Conservation (phyloP, 495 filamentous ascomycete genomes). For the Parathielavia appendiculata region DNA sequence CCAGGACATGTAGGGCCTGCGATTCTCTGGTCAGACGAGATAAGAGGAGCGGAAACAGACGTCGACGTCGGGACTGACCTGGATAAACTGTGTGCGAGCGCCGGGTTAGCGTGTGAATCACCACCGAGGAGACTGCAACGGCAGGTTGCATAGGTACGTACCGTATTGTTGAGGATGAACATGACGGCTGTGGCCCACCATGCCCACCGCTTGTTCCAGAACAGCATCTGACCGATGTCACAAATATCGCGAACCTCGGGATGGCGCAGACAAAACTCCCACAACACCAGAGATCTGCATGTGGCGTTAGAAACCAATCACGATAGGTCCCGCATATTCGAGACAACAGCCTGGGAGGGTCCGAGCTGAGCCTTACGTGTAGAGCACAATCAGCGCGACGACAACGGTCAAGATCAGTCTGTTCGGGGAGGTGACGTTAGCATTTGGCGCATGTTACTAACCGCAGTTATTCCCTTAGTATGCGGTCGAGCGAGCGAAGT, state of each 20-base stretch:
- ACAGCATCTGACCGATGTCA: constrained; percentile 84
- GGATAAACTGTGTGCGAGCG: constrained; percentile 18
- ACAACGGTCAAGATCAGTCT: constrained; percentile 72
- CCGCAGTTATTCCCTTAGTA: constrained; percentile 1
- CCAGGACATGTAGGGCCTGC: constrained; percentile 72
- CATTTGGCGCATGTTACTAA: constrained; percentile 6
- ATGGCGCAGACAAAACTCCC: constrained; percentile 82
- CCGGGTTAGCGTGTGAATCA: constrained; percentile 6
- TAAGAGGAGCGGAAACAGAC: no score
- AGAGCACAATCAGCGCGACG: constrained; percentile 67
- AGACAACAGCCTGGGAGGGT: not conserved
- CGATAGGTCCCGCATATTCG: no score
- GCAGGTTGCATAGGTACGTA: constrained; percentile 44
- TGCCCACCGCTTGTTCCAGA: constrained; percentile 69
- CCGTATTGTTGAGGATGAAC: constrained; percentile 89
- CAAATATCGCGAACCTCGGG: constrained; percentile 86
- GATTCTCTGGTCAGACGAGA: no score
- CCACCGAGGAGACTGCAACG: no score
- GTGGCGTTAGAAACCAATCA: constrained; percentile 5
- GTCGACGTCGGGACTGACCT: no score
- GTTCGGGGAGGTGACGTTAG: constrained; percentile 17
- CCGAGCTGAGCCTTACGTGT: constrained; percentile 48
- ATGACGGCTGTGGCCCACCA: constrained; percentile 83
- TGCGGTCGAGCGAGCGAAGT: no score
- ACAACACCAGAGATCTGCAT: constrained; percentile 62